A percentile compares a stretch with the other conserved stretches of the same genome.
Evolutionary conservation across 306 rosid genomes (phyloP).

Genomic region (Gleditsia sinensis): DNA sequence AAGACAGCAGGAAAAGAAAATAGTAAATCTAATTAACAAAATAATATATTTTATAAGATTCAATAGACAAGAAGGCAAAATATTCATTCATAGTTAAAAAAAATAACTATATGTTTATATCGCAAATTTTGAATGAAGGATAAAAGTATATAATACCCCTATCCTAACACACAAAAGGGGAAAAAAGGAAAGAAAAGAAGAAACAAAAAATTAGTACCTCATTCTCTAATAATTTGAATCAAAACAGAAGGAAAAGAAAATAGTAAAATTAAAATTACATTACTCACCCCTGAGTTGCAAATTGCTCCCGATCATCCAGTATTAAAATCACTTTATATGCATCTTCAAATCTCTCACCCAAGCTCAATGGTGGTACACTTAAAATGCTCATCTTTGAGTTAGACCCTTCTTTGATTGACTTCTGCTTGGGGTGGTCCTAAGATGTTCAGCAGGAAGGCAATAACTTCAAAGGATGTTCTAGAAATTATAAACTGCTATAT

Average conservation of each 20-base stretch:
- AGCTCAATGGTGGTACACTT: slow-evolving; percentile 76
- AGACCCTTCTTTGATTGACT: slow-evolving; percentile 40
- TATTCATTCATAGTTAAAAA: not conserved
- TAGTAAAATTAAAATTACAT: slow-evolving; percentile 5
- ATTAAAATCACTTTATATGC: slow-evolving; percentile 76
- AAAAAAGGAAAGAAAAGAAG: not conserved
- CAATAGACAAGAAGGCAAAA: slow-evolving; percentile 14
- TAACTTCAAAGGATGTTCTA: not conserved
- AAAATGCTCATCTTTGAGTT: slow-evolving; percentile 51
- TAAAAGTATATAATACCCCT: not conserved
- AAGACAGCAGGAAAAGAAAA: not conserved
- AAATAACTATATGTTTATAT: not conserved
- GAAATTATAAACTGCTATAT: slow-evolving; percentile 1
- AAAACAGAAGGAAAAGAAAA: not conserved
- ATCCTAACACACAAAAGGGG: not conserved
- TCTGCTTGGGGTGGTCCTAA: slow-evolving; percentile 45
- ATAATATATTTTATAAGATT: slow-evolving; percentile 20
- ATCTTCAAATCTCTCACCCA: slow-evolving; percentile 91
- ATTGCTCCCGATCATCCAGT: slow-evolving; percentile 92
- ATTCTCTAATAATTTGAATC: not conserved
- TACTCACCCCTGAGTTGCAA: slow-evolving; percentile 87
- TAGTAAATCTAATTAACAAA: slow-evolving; percentile 2
- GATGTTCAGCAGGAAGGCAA: slow-evolving; percentile 38
- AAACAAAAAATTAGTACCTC: not conserved
- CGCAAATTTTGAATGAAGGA: not conserved